Evolutionary conservation across 1,284 basidiomycete species (phyloP).

Genomic region (Neonothopanus nambi): DNA sequence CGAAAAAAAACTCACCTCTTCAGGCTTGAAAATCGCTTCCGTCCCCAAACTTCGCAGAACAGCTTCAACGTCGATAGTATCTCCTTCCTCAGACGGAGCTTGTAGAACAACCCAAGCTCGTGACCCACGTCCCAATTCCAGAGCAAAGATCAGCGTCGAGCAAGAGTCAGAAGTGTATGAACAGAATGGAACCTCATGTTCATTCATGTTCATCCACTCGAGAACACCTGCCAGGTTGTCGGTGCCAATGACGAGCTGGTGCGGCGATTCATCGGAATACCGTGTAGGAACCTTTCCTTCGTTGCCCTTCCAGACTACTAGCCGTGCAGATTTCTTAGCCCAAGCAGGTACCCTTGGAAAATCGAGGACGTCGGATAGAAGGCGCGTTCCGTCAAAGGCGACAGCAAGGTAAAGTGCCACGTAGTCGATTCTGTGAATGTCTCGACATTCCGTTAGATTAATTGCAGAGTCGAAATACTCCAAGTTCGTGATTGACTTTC

Average conservation of each 20-base stretch:
- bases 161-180: too few species aligned
- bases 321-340: not conserved
- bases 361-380: not conserved
- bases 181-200: slow-evolving; percentile 4
- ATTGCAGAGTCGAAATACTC: not conserved
- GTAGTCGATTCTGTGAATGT: not conserved
- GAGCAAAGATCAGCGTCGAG: too few species aligned
- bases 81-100: too few species aligned
- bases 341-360: not conserved
- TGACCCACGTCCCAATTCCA: too few species aligned
- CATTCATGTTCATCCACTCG: not conserved
- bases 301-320: not conserved
- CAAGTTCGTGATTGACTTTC: not conserved
- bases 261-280: not conserved
- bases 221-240: not conserved
- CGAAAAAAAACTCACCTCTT: too few species aligned
- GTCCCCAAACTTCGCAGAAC: too few species aligned
- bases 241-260: not conserved
- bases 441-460: not conserved
- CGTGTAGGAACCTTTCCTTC: not conserved
- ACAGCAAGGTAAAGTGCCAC: not conserved
- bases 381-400: not conserved
- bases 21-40: too few species aligned
- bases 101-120: too few species aligned
- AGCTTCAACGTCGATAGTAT: too few species aligned